A percentile compares a stretch with the other conserved stretches of the same genome.
Conservation (phyloP, 305 asterid species). For the Solanum hybrid region DNA sequence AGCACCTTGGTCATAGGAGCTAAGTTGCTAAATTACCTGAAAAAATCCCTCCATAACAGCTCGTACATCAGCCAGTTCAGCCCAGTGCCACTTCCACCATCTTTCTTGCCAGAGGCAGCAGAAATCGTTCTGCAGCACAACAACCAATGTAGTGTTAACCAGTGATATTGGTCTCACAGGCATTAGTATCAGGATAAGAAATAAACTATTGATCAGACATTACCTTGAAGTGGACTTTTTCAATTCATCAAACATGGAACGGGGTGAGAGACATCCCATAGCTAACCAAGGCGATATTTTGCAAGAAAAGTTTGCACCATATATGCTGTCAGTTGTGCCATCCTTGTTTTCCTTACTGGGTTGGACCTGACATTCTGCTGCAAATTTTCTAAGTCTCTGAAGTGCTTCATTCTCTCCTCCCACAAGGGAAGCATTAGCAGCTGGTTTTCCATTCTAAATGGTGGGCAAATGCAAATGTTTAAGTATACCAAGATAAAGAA, state of each 20-base stretch:
- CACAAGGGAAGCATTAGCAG: slow-evolving; percentile 55
- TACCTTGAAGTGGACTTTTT: slow-evolving; percentile 77
- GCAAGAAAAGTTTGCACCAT: slow-evolving; percentile 96
- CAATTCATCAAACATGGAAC: slow-evolving; percentile 90
- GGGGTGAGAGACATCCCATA: slow-evolving; percentile 98
- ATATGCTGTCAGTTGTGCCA: slow-evolving; percentile 61
- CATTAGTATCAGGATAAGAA: background rate
- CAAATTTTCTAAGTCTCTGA: slow-evolving; percentile 69
- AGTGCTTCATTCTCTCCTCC: slow-evolving; percentile 97
- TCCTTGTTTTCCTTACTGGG: slow-evolving; percentile 46
- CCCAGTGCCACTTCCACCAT: slow-evolving; percentile 53
- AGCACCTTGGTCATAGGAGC: background rate
- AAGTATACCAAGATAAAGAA: background rate
- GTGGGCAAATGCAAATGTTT: background rate
- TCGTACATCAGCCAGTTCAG: slow-evolving; percentile 94
- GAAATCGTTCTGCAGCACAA: slow-evolving; percentile 47
- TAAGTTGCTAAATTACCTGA: slow-evolving; percentile 49
- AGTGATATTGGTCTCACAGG: background rate
- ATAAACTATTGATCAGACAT: background rate
- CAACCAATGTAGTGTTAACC: background rate
- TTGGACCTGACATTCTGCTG: slow-evolving; percentile 68
- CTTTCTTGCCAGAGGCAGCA: slow-evolving; percentile 47
- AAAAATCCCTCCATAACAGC: slow-evolving; percentile 96
- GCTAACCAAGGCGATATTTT: slow-evolving; percentile 98
- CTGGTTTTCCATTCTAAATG: slow-evolving; percentile 53